Percentiles rank a stretch among this genome's conserved stretches.
Conservation (phyloP, 768 basidiomycete genomes). For the Termitomyces sp. region DNA sequence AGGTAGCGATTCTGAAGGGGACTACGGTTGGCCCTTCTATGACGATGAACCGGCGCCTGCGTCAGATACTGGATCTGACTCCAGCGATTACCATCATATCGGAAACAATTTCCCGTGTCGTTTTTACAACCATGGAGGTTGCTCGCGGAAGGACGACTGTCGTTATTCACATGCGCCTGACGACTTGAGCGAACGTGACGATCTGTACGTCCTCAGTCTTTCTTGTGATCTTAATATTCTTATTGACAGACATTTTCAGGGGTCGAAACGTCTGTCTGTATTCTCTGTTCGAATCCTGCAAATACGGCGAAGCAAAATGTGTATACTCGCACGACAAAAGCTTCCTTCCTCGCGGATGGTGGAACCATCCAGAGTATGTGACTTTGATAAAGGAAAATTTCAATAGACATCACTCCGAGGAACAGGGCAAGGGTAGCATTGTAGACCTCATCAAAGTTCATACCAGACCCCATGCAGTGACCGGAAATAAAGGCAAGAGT, state of each 20-base stretch:
- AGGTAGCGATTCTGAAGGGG: not conserved
- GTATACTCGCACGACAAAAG: conserved; percentile 45
- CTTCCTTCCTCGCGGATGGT: conserved; percentile 48
- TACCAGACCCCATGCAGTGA: not conserved
- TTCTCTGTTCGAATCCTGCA: conserved; percentile 32
- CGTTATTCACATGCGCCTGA: conserved; percentile 51
- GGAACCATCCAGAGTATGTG: conserved; percentile 22
- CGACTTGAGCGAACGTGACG: conserved; percentile 44
- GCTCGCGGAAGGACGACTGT: conserved; percentile 36
- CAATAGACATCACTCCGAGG: not conserved
- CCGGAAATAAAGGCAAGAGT: not conserved
- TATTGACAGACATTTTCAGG: conserved; percentile 3
- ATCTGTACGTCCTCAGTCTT: conserved; percentile 30
- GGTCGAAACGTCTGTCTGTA: conserved; percentile 33
- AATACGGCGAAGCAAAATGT: conserved; percentile 35
- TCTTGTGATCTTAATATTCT: not conserved
- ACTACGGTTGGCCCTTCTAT: conserved; percentile 14
- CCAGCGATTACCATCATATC: conserved; percentile 46
- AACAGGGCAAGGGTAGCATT: not conserved
- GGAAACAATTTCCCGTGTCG: conserved; percentile 48
- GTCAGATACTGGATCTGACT: conserved; percentile 40
- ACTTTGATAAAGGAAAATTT: not conserved
- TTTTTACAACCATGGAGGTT: conserved; percentile 49
- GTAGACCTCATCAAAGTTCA: not conserved
- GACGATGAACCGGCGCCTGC: conserved; percentile 25